A percentile compares a stretch with the other conserved stretches of the same genome.
phyloP scores from a whole-genome alignment of 495 filamentous ascomycete species.

The Neurospora discreta region DNA sequence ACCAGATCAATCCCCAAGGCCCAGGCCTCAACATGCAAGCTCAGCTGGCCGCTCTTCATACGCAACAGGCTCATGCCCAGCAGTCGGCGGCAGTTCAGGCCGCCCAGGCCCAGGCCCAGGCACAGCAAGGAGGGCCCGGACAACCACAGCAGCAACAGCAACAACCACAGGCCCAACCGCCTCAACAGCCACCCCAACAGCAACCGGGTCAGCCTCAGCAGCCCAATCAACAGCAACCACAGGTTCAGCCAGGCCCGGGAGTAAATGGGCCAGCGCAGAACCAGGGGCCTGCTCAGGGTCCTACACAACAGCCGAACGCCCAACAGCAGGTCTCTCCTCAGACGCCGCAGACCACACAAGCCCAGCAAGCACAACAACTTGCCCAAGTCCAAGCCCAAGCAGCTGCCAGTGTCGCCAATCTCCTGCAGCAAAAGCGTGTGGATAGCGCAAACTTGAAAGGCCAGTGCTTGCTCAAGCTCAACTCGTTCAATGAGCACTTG shows the following conservation, averaged over 20 bases:
- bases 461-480: slow-evolving; percentile 48
- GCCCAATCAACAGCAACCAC: slow-evolving; percentile 40
- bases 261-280: slow-evolving; percentile 20
- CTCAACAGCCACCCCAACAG: slow-evolving; percentile 17
- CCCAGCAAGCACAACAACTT: slow-evolving; percentile 34
- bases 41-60: slow-evolving; percentile 21
- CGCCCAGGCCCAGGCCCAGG: slow-evolving; percentile 27
- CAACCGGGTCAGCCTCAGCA: slow-evolving; percentile 26
- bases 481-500: slow-evolving; percentile 60
- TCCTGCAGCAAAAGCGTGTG: slow-evolving; percentile 34
- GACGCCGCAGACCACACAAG: slow-evolving; percentile 37
- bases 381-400: slow-evolving; percentile 26
- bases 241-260: slow-evolving; percentile 23
- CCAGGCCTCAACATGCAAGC: slow-evolving; percentile 19
- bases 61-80: slow-evolving; percentile 19
- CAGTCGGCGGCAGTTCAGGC: slow-evolving; percentile 24
- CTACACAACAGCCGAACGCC: slow-evolving; percentile 26
- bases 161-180: slow-evolving; percentile 20
- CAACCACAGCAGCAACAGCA: slow-evolving; percentile 35
- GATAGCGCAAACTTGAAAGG: slow-evolving; percentile 46
- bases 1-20: slow-evolving; percentile 32
- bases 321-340: slow-evolving; percentile 33
- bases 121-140: slow-evolving; percentile 34
- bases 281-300: slow-evolving; percentile 17
- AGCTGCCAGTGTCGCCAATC: slow-evolving; percentile 14